Evolutionary conservation across 352 stramenopile species (phyloP).

Genomic region (Peronospora destructor): DNA sequence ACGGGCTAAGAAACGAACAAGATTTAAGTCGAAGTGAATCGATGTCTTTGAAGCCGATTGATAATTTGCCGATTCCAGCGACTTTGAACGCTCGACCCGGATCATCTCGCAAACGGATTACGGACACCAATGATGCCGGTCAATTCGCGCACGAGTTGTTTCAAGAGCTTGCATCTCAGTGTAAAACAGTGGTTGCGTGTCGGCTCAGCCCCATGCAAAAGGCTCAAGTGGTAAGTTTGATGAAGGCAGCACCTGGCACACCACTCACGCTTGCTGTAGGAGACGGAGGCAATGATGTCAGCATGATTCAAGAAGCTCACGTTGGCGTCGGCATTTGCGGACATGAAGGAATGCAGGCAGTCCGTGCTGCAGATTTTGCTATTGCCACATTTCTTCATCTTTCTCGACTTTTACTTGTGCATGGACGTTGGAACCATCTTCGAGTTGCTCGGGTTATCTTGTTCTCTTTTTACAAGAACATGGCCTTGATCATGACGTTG

Average conservation of each 20-base stretch:
- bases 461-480: constrained; percentile 89
- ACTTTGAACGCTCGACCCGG: constrained; percentile 19
- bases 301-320: constrained; percentile 99
- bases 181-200: constrained; percentile 81
- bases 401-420: constrained; percentile 67
- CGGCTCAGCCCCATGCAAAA: constrained; percentile 89
- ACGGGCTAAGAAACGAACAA: constrained; percentile 11
- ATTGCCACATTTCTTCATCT: constrained; percentile 79
- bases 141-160: constrained; percentile 57
- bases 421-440: constrained; percentile 82
- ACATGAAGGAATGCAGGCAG: constrained; percentile 92
- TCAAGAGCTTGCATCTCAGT: constrained; percentile 82
- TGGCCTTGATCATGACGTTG: constrained; percentile 91
- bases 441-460: constrained; percentile 75
- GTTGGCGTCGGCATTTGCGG: constrained; percentile 98
- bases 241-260: constrained; percentile 67
- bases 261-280: constrained; percentile 93
- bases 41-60: constrained; percentile 45
- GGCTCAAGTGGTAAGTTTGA: constrained; percentile 90
- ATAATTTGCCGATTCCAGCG: constrained; percentile 31
- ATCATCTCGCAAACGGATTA: constrained; percentile 33
- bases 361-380: constrained; percentile 78
- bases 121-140: constrained; percentile 5
- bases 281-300: constrained; percentile 98
- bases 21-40: constrained; percentile 29